Conservation (phyloP, 495 filamentous ascomycete species). For the Penicillium pancosmium region DNA sequence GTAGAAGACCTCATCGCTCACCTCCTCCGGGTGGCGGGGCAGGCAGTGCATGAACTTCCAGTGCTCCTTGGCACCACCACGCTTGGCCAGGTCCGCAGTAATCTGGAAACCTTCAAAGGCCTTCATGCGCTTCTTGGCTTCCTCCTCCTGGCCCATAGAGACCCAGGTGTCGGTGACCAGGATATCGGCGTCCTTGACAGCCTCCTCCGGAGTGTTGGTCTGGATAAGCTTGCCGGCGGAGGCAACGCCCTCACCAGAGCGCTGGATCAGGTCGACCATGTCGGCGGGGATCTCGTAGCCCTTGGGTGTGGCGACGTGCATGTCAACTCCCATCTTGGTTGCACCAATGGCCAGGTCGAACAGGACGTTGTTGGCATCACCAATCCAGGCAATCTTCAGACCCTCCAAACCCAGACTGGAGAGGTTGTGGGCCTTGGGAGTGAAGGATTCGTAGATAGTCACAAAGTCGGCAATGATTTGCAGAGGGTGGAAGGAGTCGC, state of each 20-base stretch:
- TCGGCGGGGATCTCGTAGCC: constrained; percentile 74
- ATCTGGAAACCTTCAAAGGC: constrained; percentile 91
- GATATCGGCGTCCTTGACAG: constrained; percentile 84
- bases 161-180: constrained; percentile 97
- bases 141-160: constrained; percentile 94
- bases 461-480: constrained; percentile 92
- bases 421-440: constrained; percentile 42
- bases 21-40: constrained; percentile 92
- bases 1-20: constrained; percentile 93
- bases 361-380: constrained; percentile 95
- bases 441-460: constrained; percentile 80
- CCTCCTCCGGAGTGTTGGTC: constrained; percentile 81
- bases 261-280: constrained; percentile 70
- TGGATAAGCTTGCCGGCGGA: constrained; percentile 69
- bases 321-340: constrained; percentile 80
- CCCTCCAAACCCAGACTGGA: constrained; percentile 72
- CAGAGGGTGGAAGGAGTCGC: constrained; percentile 84
- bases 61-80: constrained; percentile 80
- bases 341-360: constrained; percentile 88
- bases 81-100: constrained; percentile 75
- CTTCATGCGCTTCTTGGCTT: constrained; percentile 71
- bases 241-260: constrained; percentile 56
- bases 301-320: constrained; percentile 82
- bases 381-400: constrained; percentile 91
- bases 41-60: constrained; percentile 99